Conservation (phyloP, 805 yeast genomes). For the Metschnikowia arizonensis region DNA sequence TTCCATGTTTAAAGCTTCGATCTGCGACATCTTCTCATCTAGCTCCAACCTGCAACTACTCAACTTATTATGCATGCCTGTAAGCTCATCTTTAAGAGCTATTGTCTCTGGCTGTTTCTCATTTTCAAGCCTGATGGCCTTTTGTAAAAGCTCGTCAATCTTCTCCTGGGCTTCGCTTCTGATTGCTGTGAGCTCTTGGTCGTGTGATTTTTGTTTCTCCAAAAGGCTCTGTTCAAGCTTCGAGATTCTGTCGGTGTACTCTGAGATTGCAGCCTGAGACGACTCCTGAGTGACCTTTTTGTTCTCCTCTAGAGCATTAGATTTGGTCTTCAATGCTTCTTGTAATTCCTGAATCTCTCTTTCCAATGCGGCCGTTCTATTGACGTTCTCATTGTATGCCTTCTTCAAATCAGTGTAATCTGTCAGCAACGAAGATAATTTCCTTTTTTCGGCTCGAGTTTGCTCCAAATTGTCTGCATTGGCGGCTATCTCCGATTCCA, state of each 20-base stretch:
- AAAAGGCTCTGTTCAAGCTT: conserved; percentile 13
- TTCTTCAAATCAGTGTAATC: conserved; percentile 6
- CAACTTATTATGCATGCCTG: conserved; percentile 4
- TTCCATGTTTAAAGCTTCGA: conserved; percentile 5
- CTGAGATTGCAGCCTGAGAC: conserved; percentile 43
- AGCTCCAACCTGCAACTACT: not conserved
- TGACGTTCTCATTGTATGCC: conserved; percentile 4
- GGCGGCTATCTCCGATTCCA: conserved; percentile 6
- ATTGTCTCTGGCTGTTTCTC: not conserved
- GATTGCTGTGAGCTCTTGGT: conserved; percentile 5
- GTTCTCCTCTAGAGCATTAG: conserved; percentile 40
- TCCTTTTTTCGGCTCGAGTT: conserved; percentile 8
- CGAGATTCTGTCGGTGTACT: conserved; percentile 11
- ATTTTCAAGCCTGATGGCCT: conserved; percentile 2
- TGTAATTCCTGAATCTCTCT: conserved; percentile 8
- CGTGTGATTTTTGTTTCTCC: conserved; percentile 11
- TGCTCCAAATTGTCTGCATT: conserved; percentile 5
- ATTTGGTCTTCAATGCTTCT: conserved; percentile 3
- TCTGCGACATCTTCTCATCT: conserved; percentile 3
- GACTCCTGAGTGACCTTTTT: conserved; percentile 44
- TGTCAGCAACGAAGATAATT: conserved; percentile 6
- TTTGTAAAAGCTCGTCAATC: conserved; percentile 5
- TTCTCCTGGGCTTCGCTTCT: conserved; percentile 8
- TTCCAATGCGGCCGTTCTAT: conserved; percentile 7
- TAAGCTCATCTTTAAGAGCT: not conserved